Conservation (phyloP, 345 rosid genomes). For the Pugionium cornutum region DNA sequence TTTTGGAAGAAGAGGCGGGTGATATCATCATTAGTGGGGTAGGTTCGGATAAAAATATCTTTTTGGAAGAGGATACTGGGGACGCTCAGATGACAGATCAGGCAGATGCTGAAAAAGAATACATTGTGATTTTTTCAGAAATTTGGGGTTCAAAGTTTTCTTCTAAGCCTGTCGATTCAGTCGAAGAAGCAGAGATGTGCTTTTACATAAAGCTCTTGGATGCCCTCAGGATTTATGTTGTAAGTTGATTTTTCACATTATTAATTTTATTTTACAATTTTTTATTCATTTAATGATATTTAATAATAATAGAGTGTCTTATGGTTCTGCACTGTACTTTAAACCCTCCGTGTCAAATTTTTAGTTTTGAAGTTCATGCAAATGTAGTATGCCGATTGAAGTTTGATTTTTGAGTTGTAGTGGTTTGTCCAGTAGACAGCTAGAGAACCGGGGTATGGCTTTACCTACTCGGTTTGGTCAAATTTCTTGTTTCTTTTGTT, state of each 20-base stretch:
- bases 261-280: not conserved
- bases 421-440: conserved; percentile 23
- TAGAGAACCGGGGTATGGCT: conserved; percentile 3
- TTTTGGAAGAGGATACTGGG: conserved; percentile 41
- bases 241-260: conserved; percentile 42
- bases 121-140: conserved; percentile 51
- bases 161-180: conserved; percentile 38
- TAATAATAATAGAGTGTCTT: conserved; percentile 15
- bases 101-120: conserved; percentile 49
- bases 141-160: conserved; percentile 63
- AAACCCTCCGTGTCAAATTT: conserved; percentile 3
- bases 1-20: conserved; percentile 43
- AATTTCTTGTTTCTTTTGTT: conserved; percentile 3
- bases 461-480: conserved; percentile 3
- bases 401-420: conserved; percentile 18
- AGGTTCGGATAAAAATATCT: conserved; percentile 41
- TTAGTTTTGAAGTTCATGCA: conserved; percentile 24
- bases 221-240: conserved; percentile 68
- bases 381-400: conserved; percentile 11
- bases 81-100: conserved; percentile 43
- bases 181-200: conserved; percentile 60
- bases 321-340: conserved; percentile 6
- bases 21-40: conserved; percentile 71
- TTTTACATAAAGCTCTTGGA: conserved; percentile 75
- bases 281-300: not conserved